A percentile compares a stretch with the other conserved stretches of the same genome.
phyloP scores from a whole-genome alignment of 345 rosid genomes.

The Citrus glauca region DNA sequence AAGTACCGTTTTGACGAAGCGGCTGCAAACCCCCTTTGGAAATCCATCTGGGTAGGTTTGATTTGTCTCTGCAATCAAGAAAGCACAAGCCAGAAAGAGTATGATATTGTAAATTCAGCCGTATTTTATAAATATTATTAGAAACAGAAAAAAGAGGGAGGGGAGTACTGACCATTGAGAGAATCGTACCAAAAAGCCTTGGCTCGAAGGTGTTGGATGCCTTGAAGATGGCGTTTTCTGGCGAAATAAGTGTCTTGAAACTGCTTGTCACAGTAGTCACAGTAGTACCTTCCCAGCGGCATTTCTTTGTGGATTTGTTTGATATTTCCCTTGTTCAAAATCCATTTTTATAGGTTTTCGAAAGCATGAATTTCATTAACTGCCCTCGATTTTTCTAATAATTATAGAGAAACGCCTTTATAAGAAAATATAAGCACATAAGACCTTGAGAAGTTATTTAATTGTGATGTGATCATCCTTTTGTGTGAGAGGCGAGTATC shows the following conservation, averaged over 20 bases:
- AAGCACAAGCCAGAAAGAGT: background rate
- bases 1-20: conserved; percentile 52
- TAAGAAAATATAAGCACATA: background rate
- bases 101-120: conserved; percentile 4
- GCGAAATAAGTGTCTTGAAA: conserved; percentile 79
- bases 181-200: conserved; percentile 71
- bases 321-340: background rate
- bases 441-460: background rate
- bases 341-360: no score
- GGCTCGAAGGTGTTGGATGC: conserved; percentile 81
- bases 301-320: conserved; percentile 17
- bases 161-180: conserved; percentile 14
- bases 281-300: conserved; percentile 76
- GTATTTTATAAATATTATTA: background rate
- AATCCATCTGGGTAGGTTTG: conserved; percentile 25
- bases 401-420: background rate
- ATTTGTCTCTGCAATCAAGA: conserved; percentile 21
- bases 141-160: no score
- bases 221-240: conserved; percentile 80
- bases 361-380: background rate
- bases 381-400: background rate
- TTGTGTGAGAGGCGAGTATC: background rate
- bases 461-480: no score
- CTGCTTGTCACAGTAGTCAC: conserved; percentile 91
- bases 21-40: conserved; percentile 57